Conservation (phyloP, 2,329 filamentous ascomycete genomes). For the Apiospora kogelbergensis region DNA sequence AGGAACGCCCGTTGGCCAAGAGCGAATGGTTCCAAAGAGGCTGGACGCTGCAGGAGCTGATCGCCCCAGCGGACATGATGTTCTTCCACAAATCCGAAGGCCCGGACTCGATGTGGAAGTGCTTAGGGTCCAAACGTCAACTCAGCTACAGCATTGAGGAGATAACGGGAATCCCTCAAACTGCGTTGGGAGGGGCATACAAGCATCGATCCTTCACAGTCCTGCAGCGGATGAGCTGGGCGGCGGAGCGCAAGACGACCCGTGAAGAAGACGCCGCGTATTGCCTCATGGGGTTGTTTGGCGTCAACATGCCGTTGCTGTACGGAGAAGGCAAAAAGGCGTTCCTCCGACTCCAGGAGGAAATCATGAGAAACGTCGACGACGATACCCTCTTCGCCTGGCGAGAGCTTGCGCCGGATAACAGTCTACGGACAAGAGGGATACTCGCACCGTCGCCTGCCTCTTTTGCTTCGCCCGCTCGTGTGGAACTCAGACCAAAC, state of each 20-base stretch:
- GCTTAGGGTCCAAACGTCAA: not conserved
- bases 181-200: no score
- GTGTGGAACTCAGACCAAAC: not conserved
- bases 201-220: no score
- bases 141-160: not conserved
- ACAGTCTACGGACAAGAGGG: not conserved
- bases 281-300: slow-evolving; percentile 18
- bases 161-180: not conserved
- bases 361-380: slow-evolving; percentile 13
- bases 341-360: slow-evolving; percentile 17
- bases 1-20: not conserved
- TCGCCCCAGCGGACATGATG: not conserved
- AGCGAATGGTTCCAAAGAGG: slow-evolving; percentile 3
- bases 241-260: slow-evolving; percentile 14
- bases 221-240: slow-evolving; percentile 13
- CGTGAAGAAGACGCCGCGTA: slow-evolving; percentile 17
- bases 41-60: slow-evolving; percentile 6
- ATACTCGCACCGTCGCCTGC: not conserved
- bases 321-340: slow-evolving; percentile 19
- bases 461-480: not conserved
- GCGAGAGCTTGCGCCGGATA: not conserved
- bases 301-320: slow-evolving; percentile 16
- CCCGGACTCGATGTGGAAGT: not conserved
- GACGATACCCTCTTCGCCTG: slow-evolving; percentile 8
- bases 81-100: not conserved